Evolutionary conservation across 208 protist genomes (phyloP).

Genomic region (Crithidia expoeki): DNA sequence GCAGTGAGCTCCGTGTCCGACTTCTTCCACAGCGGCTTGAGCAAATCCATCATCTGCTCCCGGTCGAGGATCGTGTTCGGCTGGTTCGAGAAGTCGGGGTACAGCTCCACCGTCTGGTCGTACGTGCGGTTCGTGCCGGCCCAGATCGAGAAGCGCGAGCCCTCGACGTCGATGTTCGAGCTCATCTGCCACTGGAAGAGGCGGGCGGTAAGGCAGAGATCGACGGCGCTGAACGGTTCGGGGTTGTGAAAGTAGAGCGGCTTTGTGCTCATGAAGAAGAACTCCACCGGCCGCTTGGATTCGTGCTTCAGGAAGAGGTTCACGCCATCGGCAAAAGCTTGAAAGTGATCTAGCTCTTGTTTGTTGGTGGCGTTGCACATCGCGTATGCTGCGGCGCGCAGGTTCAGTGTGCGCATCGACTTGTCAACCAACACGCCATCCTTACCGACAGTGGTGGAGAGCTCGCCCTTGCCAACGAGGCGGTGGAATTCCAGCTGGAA

Average conservation of each 20-base stretch:
- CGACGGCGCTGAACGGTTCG: slow-evolving; percentile 37
- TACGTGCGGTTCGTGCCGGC: slow-evolving; percentile 49
- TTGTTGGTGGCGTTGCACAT: slow-evolving; percentile 39
- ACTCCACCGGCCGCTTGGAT: slow-evolving; percentile 60
- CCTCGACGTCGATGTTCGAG: slow-evolving; percentile 47
- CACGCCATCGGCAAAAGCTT: slow-evolving; percentile 59
- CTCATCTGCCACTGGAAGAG: slow-evolving; percentile 66
- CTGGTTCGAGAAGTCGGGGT: slow-evolving; percentile 39
- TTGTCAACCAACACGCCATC: slow-evolving; percentile 40
- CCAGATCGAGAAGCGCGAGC: slow-evolving; percentile 46
- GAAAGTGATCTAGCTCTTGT: slow-evolving; percentile 29
- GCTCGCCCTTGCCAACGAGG: slow-evolving; percentile 37
- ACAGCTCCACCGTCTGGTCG: slow-evolving; percentile 48
- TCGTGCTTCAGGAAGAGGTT: slow-evolving; percentile 54
- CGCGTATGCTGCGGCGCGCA: slow-evolving; percentile 38
- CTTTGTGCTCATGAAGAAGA: slow-evolving; percentile 55
- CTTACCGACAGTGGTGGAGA: slow-evolving; percentile 40
- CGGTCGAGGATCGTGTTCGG: slow-evolving; percentile 42
- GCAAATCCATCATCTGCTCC: slow-evolving; percentile 32
- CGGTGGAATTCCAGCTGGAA: slow-evolving; percentile 74
- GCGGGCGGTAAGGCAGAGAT: slow-evolving; percentile 52
- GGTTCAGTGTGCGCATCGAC: slow-evolving; percentile 51
- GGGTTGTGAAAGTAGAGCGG: slow-evolving; percentile 54
- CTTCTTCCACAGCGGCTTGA: slow-evolving; percentile 11
- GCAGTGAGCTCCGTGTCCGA: slow-evolving; percentile 5